These are phyloP conservation scores for Acacia melanoxylon DNA, from an alignment of 306 rosid species.

Conservation along the genomic window DNA sequence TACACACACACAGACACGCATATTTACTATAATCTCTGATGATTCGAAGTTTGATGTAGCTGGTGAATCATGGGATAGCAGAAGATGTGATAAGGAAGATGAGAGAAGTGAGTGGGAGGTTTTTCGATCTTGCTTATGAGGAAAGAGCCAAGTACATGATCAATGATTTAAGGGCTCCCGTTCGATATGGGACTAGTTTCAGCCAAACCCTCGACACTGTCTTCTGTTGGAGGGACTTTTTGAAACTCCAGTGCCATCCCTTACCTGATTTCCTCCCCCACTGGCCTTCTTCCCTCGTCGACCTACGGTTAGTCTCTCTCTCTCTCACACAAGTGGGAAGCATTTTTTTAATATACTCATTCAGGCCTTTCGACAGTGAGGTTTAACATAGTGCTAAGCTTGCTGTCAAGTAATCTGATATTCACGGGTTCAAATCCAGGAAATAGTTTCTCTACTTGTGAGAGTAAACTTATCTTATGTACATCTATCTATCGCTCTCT, in stretches of 20 bases:
- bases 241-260: constrained; percentile 75
- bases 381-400: too few relatives aligned
- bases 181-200: constrained; percentile 87
- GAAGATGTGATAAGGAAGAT: constrained; percentile 45
- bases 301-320: constrained; percentile 49
- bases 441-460: too few relatives aligned
- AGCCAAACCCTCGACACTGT: constrained; percentile 71
- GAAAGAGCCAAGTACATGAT: constrained; percentile 81
- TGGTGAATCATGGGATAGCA: constrained; percentile 71
- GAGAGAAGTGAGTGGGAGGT: constrained; percentile 58
- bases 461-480: fast-evolving
- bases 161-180: constrained; percentile 61
- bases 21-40: not conserved
- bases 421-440: too few relatives aligned
- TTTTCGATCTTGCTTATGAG: constrained; percentile 68
- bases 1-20: too few relatives aligned
- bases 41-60: constrained; percentile 37
- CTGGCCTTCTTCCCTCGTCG: constrained; percentile 77
- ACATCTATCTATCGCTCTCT: fast-evolving
- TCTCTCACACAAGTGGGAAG: not conserved
- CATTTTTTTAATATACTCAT: not conserved
- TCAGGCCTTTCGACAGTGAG: not conserved
- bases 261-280: constrained; percentile 49
- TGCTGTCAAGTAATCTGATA: too few relatives aligned
- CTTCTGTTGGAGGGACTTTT: constrained; percentile 88